These are phyloP conservation scores for Byssoonygena ceratinophila DNA, from an alignment of 2,329 filamentous ascomycete species.

Conservation along the genomic window DNA sequence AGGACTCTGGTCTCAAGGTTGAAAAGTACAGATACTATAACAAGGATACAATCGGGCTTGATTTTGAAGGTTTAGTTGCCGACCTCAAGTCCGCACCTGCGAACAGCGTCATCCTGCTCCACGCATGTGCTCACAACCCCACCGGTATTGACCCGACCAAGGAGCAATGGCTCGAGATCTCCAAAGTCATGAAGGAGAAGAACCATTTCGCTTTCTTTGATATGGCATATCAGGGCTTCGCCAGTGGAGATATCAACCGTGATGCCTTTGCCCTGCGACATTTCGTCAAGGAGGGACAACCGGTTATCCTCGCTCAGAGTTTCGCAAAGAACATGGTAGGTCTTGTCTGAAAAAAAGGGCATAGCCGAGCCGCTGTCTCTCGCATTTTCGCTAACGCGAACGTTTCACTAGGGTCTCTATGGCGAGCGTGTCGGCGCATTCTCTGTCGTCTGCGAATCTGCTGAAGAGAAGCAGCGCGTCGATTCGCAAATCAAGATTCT, in stretches of 20 bases:
- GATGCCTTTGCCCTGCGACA: constrained; percentile 89
- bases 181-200: constrained; percentile 71
- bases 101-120: constrained; percentile 81
- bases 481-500: constrained; percentile 98
- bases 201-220: constrained; percentile 95
- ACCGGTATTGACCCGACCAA: constrained; percentile 88
- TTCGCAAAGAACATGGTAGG: constrained; percentile 98
- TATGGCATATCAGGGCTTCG: constrained; percentile 99
- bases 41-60: constrained; percentile 94
- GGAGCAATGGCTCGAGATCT: constrained; percentile 89
- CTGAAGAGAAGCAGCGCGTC: constrained; percentile 87
- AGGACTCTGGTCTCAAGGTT: constrained; percentile 79
- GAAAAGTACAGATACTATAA: constrained; percentile 98
- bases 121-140: constrained; percentile 96
- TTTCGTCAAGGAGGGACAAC: constrained; percentile 87
- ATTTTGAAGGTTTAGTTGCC: constrained; percentile 85
- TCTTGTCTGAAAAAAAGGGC: constrained; percentile 1
- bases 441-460: constrained; percentile 74
- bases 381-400: background rate
- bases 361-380: background rate
- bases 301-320: constrained; percentile 77
- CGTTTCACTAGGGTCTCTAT: constrained; percentile 63
- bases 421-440: constrained; percentile 97
- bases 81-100: constrained; percentile 83
- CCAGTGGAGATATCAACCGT: constrained; percentile 78